These are phyloP conservation scores for Epichloe hybrida DNA, from an alignment of 2,329 filamentous ascomycete genomes.

Conservation along the genomic window DNA sequence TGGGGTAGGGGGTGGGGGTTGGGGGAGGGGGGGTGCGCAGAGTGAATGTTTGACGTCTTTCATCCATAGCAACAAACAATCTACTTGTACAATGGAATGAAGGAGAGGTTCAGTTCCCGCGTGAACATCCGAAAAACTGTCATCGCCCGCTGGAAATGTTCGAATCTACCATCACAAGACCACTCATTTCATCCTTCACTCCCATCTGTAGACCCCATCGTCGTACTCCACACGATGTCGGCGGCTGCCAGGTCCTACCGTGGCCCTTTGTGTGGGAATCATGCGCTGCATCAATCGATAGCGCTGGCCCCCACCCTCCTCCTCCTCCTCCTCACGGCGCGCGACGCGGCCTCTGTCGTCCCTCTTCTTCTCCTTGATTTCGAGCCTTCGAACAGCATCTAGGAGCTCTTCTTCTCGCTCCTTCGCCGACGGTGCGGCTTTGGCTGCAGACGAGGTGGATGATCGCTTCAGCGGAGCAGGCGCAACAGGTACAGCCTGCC, in stretches of 20 bases:
- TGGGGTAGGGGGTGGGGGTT: too few species aligned
- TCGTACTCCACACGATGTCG: constrained; percentile 24
- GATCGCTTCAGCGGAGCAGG: constrained; percentile 10
- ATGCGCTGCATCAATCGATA: constrained; percentile 28
- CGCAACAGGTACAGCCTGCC: constrained; percentile 19
- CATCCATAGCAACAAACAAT: too few species aligned
- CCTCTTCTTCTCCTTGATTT: constrained; percentile 18
- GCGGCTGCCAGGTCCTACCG: constrained; percentile 22
- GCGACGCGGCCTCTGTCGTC: constrained; percentile 11
- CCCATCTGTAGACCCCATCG: constrained; percentile 26
- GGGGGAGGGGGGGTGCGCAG: too few species aligned
- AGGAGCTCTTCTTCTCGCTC: constrained; percentile 20
- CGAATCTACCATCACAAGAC: neutral
- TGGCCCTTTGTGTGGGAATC: constrained; percentile 23
- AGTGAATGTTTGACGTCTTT: too few species aligned
- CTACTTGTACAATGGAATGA: too few species aligned
- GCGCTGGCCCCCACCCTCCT: constrained; percentile 21
- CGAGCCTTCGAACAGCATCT: constrained; percentile 19
- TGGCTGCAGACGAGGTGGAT: constrained; percentile 13
- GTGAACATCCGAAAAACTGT: too few species aligned
- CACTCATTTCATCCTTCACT: constrained; percentile 14
- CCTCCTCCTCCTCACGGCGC: constrained; percentile 19
- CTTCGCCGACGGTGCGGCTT: constrained; percentile 7
- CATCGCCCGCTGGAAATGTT: too few species aligned
- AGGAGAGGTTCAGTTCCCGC: neutral